A percentile compares a stretch with the other conserved stretches of the same genome.
phyloP scores from a whole-genome alignment of 2,329 filamentous ascomycete genomes.

The Ophiosphaerella narmari region DNA sequence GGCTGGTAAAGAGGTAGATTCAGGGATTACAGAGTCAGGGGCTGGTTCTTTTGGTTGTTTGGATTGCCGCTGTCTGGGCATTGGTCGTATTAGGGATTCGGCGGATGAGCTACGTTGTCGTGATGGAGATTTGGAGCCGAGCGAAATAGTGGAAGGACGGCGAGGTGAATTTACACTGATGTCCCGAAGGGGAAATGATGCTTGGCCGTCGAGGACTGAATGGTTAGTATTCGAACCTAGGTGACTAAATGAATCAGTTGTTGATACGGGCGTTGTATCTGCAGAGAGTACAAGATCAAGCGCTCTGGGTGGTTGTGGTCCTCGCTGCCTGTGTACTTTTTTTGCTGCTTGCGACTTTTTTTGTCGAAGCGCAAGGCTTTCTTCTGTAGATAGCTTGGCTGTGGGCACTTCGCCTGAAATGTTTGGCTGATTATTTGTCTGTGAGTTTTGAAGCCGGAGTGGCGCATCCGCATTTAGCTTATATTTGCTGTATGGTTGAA shows the following conservation, averaged over 20 bases:
- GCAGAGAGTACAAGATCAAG: slow-evolving; percentile 33
- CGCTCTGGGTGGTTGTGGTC: slow-evolving; percentile 18
- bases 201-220: slow-evolving; percentile 23
- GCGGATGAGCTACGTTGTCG: slow-evolving; percentile 24
- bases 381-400: slow-evolving; percentile 27
- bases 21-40: slow-evolving; percentile 34
- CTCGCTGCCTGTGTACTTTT: slow-evolving; percentile 18
- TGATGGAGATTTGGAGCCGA: slow-evolving; percentile 18
- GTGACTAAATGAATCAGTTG: slow-evolving; percentile 19
- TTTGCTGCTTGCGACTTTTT: slow-evolving; percentile 24
- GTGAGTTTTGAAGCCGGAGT: slow-evolving; percentile 20
- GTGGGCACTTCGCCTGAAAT: slow-evolving; percentile 22
- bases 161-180: slow-evolving; percentile 37
- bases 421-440: slow-evolving; percentile 13
- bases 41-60: slow-evolving; percentile 18
- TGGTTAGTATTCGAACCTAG: slow-evolving; percentile 13
- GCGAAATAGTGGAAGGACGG: slow-evolving; percentile 36
- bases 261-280: slow-evolving; percentile 24
- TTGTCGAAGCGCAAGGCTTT: slow-evolving; percentile 23
- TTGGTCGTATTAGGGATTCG: slow-evolving; percentile 26
- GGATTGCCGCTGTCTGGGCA: slow-evolving; percentile 15
- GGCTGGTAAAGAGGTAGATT: slow-evolving; percentile 18
- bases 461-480: slow-evolving; percentile 22
- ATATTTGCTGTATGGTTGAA: slow-evolving; percentile 54
- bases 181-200: slow-evolving; percentile 34